A percentile compares a stretch with the other conserved stretches of the same genome.
phyloP scores from a whole-genome alignment of 371 early-diverging fungal species.

The Polyrhizophydium stewartii region DNA sequence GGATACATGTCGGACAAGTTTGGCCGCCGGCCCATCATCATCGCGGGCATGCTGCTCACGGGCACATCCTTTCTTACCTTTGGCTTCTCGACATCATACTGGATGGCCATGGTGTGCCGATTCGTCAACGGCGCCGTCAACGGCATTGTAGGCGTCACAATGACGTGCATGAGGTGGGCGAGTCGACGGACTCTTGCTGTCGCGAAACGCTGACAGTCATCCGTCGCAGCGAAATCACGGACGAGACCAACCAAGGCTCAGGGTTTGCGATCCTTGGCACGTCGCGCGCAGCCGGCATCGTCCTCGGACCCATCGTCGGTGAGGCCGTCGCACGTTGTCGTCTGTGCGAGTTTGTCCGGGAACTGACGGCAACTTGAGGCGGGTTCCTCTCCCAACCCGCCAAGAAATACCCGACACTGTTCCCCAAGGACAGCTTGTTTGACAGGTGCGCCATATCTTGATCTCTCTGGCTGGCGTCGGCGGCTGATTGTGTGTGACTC shows the following conservation, averaged over 20 bases:
- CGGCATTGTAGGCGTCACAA: conserved; percentile 19
- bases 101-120: conserved; percentile 14
- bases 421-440: conserved; percentile 22
- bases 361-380: background rate
- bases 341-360: too few species aligned
- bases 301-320: conserved; percentile 22
- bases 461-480: background rate
- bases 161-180: conserved; percentile 4
- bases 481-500: background rate
- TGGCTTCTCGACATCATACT: conserved; percentile 21
- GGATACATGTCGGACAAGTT: conserved; percentile 12
- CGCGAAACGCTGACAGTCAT: background rate
- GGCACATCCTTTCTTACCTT: conserved; percentile 12
- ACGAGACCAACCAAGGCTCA: conserved; percentile 14
- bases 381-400: conserved; percentile 15
- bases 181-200: background rate
- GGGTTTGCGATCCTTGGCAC: conserved; percentile 22
- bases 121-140: conserved; percentile 17
- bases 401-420: conserved; percentile 18
- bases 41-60: conserved; percentile 16
- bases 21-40: conserved; percentile 19
- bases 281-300: conserved; percentile 17
- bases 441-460: background rate
- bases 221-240: conserved; percentile 17
- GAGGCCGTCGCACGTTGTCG: background rate